Conservation (phyloP, 345 rosid species). For the Aethionema arabicum region DNA sequence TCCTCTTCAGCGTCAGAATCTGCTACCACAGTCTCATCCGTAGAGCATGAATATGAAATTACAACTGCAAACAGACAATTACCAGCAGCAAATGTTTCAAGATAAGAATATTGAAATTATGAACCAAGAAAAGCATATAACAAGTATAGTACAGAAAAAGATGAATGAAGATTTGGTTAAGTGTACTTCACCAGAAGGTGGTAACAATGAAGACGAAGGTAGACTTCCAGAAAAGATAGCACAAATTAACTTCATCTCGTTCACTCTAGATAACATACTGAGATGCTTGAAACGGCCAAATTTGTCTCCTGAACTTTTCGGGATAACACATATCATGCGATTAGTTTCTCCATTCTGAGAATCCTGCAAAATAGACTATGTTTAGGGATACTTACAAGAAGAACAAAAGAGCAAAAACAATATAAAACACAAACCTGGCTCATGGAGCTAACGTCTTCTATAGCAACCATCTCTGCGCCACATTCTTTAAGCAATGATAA, state of each 20-base stretch:
- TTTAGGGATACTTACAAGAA: constrained; percentile 13
- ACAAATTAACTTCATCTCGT: constrained; percentile 64
- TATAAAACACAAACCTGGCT: constrained; percentile 55
- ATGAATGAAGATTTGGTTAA: neutral
- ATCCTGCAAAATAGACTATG: constrained; percentile 43
- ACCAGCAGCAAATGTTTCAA: neutral
- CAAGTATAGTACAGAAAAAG: too few relatives aligned
- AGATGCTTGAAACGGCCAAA: constrained; percentile 48
- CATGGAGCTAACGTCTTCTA: constrained; percentile 55
- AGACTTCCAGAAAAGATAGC: constrained; percentile 72
- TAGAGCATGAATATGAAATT: constrained; percentile 90
- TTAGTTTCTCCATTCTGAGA: constrained; percentile 45
- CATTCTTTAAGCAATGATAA: constrained; percentile 44
- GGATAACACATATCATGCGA: constrained; percentile 51
- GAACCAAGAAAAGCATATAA: constrained; percentile 6
- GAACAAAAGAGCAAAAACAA: constrained; percentile 21
- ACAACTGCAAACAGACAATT: constrained; percentile 51
- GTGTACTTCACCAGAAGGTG: constrained; percentile 55
- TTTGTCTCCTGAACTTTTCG: constrained; percentile 53
- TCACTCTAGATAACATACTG: constrained; percentile 53
- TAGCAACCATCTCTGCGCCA: constrained; percentile 60
- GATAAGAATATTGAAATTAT: constrained; percentile 10
- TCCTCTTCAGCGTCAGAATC: constrained; percentile 72
- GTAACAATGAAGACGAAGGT: constrained; percentile 50
- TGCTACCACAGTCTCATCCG: constrained; percentile 92